These are phyloP conservation scores for Helminthosporium solani DNA, from an alignment of 2,329 filamentous ascomycete species.

Conservation along the genomic window DNA sequence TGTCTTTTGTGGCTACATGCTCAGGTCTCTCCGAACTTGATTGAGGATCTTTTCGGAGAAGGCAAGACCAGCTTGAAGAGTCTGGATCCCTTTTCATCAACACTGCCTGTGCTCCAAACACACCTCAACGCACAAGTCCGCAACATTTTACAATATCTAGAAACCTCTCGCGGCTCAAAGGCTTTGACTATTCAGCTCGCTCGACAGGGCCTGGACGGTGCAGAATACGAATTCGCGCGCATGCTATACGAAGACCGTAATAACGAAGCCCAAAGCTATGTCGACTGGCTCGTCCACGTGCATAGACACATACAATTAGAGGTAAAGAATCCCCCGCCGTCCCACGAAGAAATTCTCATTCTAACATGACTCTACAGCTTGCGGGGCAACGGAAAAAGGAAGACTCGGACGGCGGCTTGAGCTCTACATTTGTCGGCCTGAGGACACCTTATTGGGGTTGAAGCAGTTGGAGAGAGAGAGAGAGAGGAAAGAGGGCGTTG, in stretches of 20 bases:
- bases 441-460: conserved; percentile 45
- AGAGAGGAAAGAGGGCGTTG: background rate
- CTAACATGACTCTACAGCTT: conserved; percentile 43
- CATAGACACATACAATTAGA: conserved; percentile 93
- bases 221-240: conserved; percentile 94
- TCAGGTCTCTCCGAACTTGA: conserved; percentile 87
- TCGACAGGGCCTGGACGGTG: conserved; percentile 87
- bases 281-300: conserved; percentile 96
- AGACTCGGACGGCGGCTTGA: conserved; percentile 46
- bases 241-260: conserved; percentile 92
- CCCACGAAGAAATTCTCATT: background rate
- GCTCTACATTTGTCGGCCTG: conserved; percentile 42
- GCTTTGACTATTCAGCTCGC: conserved; percentile 87
- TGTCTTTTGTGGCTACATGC: conserved; percentile 90
- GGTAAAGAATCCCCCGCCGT: conserved; percentile 37
- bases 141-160: conserved; percentile 87
- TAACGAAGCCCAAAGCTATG: conserved; percentile 96
- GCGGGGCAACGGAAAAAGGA: conserved; percentile 71
- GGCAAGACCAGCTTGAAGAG: conserved; percentile 68
- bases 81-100: conserved; percentile 78
- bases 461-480: background rate
- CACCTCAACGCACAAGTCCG: conserved; percentile 93
- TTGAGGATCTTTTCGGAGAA: conserved; percentile 86
- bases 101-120: conserved; percentile 81
- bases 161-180: conserved; percentile 78